Base-by-base conservation (phyloP, 208 protist species). In the Wallacemonas sp. region DNA sequence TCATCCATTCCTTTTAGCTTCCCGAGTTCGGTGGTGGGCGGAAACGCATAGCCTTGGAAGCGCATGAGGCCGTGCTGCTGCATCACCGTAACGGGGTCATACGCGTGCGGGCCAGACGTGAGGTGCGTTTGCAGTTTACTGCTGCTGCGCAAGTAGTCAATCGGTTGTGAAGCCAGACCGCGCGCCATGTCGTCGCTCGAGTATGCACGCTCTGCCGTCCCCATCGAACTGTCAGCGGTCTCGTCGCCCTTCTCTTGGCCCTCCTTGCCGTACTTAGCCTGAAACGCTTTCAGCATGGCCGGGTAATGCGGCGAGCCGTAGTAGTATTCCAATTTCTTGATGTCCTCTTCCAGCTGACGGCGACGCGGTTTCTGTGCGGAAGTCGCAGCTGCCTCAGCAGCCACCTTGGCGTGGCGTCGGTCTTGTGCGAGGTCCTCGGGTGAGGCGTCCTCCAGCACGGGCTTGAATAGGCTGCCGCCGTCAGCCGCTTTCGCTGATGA, bases 21-120 rank as follows among this genome's bases (percentile, higher is more conserved):
- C 3, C 87, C 90, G 4, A 95, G 72, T 62, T 92, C 81, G 32
- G 58, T 70, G 15, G 80, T 86, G 15, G 90, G 90, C 17, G 90
- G 85, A 32, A 95, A 95, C 32, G 85, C 87, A 48, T 95, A 95
- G 6, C 87, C 89, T 63, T 95, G 77, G 71, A 84, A 91, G 12
- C 84, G 83, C 77, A 89, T 80, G 29, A 92, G 58, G 45, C 86
- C 89, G 5, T 89, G 72, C 55, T 89, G 83, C 73, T 95, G 86
- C 78, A 95, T 88, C 6, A 91, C 68, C 19, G 78, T 81, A 36
- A 91, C 62, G 22, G 81, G 89, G 42, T 91, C 78, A 62, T 90
- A 95, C 9, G 77, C 85, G 13, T 76, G 83, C n/a, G 83, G 84
- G 1, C 89, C 89, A 13, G 72, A 69, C 22, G 63, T 46, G 8